These are phyloP conservation scores for Fagopyrum homotropicum DNA, from an alignment of 148 eudicot species.

Conservation along the genomic window DNA sequence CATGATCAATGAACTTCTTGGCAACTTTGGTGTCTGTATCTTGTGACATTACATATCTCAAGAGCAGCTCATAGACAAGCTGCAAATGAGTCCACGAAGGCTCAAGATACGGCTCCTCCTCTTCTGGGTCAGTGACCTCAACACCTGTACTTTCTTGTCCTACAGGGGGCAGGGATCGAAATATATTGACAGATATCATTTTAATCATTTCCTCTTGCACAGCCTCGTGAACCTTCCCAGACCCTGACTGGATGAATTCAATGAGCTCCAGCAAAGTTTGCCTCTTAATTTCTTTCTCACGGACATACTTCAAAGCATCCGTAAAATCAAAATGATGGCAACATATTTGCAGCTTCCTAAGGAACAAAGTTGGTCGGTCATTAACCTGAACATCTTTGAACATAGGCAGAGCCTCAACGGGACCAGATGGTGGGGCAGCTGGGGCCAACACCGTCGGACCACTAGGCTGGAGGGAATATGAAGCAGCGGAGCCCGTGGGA, in stretches of 20 bases:
- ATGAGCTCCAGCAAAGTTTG: slow-evolving; percentile 11
- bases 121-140: slow-evolving; percentile 9
- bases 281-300: slow-evolving; percentile 11
- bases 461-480: not conserved
- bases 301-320: slow-evolving; percentile 2
- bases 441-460: not conserved
- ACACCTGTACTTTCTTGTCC: not conserved
- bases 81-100: slow-evolving; percentile 17
- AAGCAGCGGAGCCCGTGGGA: not conserved
- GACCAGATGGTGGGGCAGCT: not conserved
- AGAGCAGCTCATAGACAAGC: slow-evolving; percentile 16
- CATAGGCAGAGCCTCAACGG: slow-evolving; percentile 11
- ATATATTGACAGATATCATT: slow-evolving; percentile 12
- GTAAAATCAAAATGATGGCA: slow-evolving; percentile 7
- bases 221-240: slow-evolving; percentile 8
- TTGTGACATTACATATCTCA: slow-evolving; percentile 14
- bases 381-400: not conserved
- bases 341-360: slow-evolving; percentile 14
- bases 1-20: slow-evolving; percentile 10
- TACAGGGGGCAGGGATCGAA: slow-evolving; percentile 9
- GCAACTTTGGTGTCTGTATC: slow-evolving; percentile 12
- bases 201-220: slow-evolving; percentile 15
- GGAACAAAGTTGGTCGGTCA: slow-evolving; percentile 7
- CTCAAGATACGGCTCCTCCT: slow-evolving; percentile 16
- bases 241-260: slow-evolving; percentile 14